These are phyloP conservation scores for Fusarium paranaense DNA, from an alignment of 2,329 filamentous ascomycete species.

Conservation along the genomic window DNA sequence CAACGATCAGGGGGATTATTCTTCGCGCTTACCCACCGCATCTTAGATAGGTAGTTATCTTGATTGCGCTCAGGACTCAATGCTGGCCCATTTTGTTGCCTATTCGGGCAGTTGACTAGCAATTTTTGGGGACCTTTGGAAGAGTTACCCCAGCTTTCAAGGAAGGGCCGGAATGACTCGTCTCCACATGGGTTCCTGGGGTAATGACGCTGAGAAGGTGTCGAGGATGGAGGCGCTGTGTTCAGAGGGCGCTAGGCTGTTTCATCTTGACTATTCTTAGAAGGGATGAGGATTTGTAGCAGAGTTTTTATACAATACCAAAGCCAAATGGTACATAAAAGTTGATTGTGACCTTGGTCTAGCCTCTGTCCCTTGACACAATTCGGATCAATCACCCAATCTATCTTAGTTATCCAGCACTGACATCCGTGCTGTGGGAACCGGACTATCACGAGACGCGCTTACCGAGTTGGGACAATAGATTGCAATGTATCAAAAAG, in stretches of 20 bases:
- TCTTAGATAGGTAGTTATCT: not conserved
- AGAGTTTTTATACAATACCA: too few relatives aligned
- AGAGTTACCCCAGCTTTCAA: conserved; percentile 7
- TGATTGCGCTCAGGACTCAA: not conserved
- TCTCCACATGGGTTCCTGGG: conserved; percentile 3
- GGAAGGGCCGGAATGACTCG: conserved; percentile 6
- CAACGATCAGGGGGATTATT: too few relatives aligned
- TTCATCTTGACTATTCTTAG: not conserved
- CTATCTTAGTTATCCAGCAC: too few relatives aligned
- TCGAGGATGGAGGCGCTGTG: not conserved
- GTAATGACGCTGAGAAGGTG: too few relatives aligned
- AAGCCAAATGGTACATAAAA: not conserved
- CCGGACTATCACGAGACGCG: not conserved
- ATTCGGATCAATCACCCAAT: not conserved
- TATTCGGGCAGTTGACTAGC: conserved; percentile 18
- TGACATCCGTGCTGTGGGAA: not conserved
- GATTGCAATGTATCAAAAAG: not conserved
- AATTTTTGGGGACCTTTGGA: not conserved
- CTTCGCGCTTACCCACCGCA: not conserved
- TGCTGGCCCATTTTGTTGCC: conserved; percentile 1
- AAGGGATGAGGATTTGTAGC: too few relatives aligned
- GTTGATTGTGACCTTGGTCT: too few relatives aligned
- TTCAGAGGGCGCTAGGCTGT: not conserved
- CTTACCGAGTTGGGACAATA: conserved; percentile 25
- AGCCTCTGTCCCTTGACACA: too few relatives aligned